A percentile compares a stretch with the other conserved stretches of the same genome.
Conservation (phyloP, 164 flowering plant species). For the Paratinospora sagittata region DNA sequence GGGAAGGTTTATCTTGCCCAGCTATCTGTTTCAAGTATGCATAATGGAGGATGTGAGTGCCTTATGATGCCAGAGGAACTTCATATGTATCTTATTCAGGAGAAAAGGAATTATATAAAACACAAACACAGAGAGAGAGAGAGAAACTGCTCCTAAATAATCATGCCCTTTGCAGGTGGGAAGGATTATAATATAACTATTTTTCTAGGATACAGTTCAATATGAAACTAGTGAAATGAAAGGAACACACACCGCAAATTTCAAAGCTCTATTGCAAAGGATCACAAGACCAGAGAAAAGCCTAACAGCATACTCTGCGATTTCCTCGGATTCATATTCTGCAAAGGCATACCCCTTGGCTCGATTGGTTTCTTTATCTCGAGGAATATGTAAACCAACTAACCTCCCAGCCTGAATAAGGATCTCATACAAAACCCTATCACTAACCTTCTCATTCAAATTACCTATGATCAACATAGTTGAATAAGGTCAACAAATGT, state of each 20-base stretch:
- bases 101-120: no score
- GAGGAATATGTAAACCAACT: conserved; percentile 66
- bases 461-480: conserved; percentile 43
- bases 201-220: not conserved
- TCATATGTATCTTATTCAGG: not conserved
- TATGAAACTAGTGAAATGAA: not conserved
- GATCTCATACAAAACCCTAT: conserved; percentile 78
- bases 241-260: conserved; percentile 59
- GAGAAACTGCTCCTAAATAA: not conserved
- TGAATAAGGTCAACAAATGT: not conserved
- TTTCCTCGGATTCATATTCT: conserved; percentile 78
- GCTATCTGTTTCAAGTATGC: conserved; percentile 53
- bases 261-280: conserved; percentile 60
- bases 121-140: no score
- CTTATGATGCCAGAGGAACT: not conserved
- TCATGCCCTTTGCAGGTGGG: not conserved
- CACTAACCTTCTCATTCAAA: conserved; percentile 79
- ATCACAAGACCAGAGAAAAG: conserved; percentile 85
- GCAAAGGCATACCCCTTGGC: conserved; percentile 90
- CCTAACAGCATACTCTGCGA: conserved; percentile 75
- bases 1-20: conserved; percentile 58
- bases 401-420: conserved; percentile 81
- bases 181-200: not conserved
- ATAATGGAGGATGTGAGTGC: not conserved
- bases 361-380: conserved; percentile 67